Evolutionary conservation across 306 rosid species (phyloP), one percentile per base, ranked within the genome.

Genomic region (Cicer arietinum): DNA sequence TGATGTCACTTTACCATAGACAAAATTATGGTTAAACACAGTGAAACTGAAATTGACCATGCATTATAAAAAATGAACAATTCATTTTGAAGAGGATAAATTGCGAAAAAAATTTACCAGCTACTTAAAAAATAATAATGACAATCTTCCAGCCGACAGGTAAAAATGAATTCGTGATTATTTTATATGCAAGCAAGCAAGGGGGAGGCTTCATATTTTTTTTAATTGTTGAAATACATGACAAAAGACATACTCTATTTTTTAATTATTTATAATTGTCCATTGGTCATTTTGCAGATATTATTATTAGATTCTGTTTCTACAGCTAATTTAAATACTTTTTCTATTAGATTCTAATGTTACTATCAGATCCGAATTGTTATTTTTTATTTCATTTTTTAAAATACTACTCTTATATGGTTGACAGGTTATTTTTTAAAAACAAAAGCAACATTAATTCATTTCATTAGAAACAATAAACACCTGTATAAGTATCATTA

Each of bases 271-370:
- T 80, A 66, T 73, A 39, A 45, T 63, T 46, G 73, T 22, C 37
- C 22, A 14, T 69, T 72, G 63, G 46, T 69, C 30, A 5, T 75
- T 71, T 61, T 70, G 40, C 25, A 54, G 6, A 13, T 84, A 78
- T 77, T 76, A 76, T 58, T 59, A 76, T 58, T 59, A 42, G 69
- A 79, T 80, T 71, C 75, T 82, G 73, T 58, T 74, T 82, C 45
- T 71, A 54, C 45, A 44, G 67, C 72, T 71, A 50, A 76, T 51
- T 70, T 18, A 71, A 67, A 75, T 42, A 20, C 44, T 41, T 41
- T 41, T 41, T 74, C 74, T 45, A 74, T 63, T 8, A 66, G 76
- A 70, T 75, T 84, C 76, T 82, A 5, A 3, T 25, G 79, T 67
- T 85, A 69, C 73, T 51, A 66, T 46, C 53, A 76, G n/a, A 62